Percentiles rank a stretch among this genome's conserved stretches.
Conservation (phyloP, 345 rosid genomes). For the Arabis hirsuta region DNA sequence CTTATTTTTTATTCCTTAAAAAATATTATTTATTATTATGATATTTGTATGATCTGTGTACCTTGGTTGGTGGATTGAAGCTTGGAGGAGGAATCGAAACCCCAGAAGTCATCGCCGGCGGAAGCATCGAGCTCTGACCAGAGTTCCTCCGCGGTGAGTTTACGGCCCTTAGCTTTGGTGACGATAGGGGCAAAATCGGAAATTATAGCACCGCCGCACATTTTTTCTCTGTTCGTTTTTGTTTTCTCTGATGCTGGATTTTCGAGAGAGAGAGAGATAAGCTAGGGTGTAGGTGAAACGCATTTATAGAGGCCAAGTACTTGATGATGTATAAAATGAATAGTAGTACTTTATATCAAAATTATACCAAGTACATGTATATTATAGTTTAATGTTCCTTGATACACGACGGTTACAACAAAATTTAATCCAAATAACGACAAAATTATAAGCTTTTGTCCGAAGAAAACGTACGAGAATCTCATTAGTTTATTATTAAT, state of each 20-base stretch:
- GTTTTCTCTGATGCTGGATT: background rate
- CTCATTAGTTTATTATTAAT: constrained; percentile 3
- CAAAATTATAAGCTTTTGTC: background rate
- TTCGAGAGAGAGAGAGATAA: background rate
- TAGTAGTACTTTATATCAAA: background rate
- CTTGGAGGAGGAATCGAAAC: constrained; percentile 44
- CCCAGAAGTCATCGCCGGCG: constrained; percentile 53
- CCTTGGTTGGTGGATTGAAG: constrained; percentile 41
- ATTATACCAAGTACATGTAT: background rate
- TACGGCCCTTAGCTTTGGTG: constrained; percentile 51
- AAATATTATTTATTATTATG: background rate
- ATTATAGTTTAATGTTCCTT: constrained; percentile 12
- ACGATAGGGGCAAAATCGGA: constrained; percentile 49
- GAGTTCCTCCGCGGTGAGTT: constrained; percentile 53
- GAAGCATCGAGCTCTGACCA: constrained; percentile 68
- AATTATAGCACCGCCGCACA: constrained; percentile 88
- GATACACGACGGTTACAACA: constrained; percentile 35
- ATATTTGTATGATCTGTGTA: background rate
- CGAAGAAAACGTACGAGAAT: constrained; percentile 21
- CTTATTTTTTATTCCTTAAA: background rate
- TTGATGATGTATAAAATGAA: too few relatives aligned
- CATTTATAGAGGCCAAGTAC: constrained; percentile 34
- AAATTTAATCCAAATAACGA: constrained; percentile 13
- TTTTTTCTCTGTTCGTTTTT: constrained; percentile 31
- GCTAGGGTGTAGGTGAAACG: background rate